Conservation (phyloP, 306 rosid genomes). For the Quercus gilva region DNA sequence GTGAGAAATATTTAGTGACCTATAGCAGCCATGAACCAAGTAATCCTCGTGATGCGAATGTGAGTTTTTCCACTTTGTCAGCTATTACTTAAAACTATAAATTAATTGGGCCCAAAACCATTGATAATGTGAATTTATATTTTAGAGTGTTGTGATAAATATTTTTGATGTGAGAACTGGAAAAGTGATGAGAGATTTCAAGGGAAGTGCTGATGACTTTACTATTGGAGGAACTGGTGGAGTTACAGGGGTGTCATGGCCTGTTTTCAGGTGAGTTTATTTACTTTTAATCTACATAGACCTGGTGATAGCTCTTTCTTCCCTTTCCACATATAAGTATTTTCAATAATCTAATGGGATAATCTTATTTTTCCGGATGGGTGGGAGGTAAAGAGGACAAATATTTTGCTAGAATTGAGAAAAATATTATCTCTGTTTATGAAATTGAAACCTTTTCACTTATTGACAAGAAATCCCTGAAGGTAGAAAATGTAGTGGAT, state of each 20-base stretch:
- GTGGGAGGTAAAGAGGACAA: conserved; percentile 78
- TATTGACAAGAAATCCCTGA: conserved; percentile 74
- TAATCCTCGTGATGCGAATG: conserved; percentile 88
- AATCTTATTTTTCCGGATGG: conserved; percentile 57
- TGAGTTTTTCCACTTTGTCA: conserved; percentile 30
- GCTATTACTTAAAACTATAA: not conserved
- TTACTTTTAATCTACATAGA: not conserved
- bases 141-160: conserved; percentile 75
- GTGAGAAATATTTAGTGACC: conserved; percentile 82
- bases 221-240: conserved; percentile 80
- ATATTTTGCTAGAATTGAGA: conserved; percentile 85
- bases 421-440: conserved; percentile 70
- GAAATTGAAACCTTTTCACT: conserved; percentile 86
- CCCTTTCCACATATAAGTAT: not conserved
- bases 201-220: conserved; percentile 84
- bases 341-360: not conserved
- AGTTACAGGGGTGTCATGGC: conserved; percentile 82
- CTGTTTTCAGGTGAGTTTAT: conserved; percentile 66
- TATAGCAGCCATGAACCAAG: conserved; percentile 88
- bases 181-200: conserved; percentile 84
- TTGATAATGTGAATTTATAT: conserved; percentile 28
- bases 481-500: conserved; percentile 87
- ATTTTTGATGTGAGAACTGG: conserved; percentile 91
- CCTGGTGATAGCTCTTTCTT: not conserved
- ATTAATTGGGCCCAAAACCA: not conserved